Evolutionary conservation across 2,329 filamentous ascomycete genomes (phyloP), one percentile per base, ranked within the genome.

Genomic region (Acephala macrosclerotiorum): DNA sequence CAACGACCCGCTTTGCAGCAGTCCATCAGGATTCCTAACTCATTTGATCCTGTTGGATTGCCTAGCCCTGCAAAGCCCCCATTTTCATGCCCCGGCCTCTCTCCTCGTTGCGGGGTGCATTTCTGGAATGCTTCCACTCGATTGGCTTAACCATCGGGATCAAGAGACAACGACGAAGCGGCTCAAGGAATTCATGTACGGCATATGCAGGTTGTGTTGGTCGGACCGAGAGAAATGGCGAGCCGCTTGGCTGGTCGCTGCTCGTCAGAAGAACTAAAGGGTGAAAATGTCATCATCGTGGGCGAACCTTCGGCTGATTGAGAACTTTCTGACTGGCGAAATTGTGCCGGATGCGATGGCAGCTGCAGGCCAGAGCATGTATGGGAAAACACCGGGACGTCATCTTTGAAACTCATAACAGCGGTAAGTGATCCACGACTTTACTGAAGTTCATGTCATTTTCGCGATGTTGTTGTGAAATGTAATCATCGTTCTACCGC

Each of bases 381-480:
- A 51, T n/a, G 57, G 38, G 40, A 26, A 16, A 42, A 53, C 45
- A 14, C 56, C 45, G 36, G 51, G 11, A 29, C 22, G 42, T 18
- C 51, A 51, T 49, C 6, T 47, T 9, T 59, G 60, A 63, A 63
- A 63, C 60, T 63, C 61, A 58, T 63, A 63, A 58, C 61, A 58
- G 61, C 61, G 61, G 36, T 45, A 60, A 60, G 3, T 20, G 58
- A 63, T 58, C 56, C 47, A 57, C 26, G 47, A 40, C 47, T 38
- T 20, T 33, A 14, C 36, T 56, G 42, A 53, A 33, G 22, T 53
- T 8, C 40, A 38, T 51, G 40, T 65, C 29, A 29, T 67, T 45
- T 47, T 66, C 56, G 58, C 61, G 64, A 70, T 69, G 65, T 70
- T 72, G 68, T 69, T 69, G 58, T 68, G 63, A 65, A 47, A 18